A percentile compares a stretch with the other conserved stretches of the same genome.
These are phyloP conservation scores for Umbelopsis sp. DNA, from an alignment of 192 early-diverging fungal species.

Conservation along the genomic window DNA sequence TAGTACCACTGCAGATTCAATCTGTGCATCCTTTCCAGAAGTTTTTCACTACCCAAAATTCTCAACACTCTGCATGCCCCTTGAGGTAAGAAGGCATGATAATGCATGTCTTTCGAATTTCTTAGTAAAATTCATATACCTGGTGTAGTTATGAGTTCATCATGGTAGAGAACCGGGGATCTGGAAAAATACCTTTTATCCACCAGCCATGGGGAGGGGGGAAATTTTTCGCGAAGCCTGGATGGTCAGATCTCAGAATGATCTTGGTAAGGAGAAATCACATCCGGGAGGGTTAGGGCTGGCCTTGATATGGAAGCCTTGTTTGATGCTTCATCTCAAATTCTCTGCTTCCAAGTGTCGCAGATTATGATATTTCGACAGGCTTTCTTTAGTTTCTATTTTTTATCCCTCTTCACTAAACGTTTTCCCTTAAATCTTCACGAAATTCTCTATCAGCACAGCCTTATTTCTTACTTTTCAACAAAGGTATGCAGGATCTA, in stretches of 20 bases:
- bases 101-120: too few relatives aligned
- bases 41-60: too few relatives aligned
- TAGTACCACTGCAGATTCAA: too few relatives aligned
- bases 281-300: not conserved
- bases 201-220: not conserved
- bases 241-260: not conserved
- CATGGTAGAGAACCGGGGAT: too few relatives aligned
- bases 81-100: too few relatives aligned
- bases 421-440: too few relatives aligned
- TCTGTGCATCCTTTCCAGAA: too few relatives aligned
- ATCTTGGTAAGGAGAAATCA: not conserved
- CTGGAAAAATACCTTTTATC: too few relatives aligned
- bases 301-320: not conserved
- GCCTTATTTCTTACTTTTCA: constrained; percentile 1
- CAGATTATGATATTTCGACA: not conserved
- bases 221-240: not conserved
- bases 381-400: not conserved
- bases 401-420: not conserved
- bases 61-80: too few relatives aligned
- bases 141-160: too few relatives aligned
- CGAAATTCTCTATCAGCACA: not conserved
- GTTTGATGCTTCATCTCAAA: constrained; percentile 5
- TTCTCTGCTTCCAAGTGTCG: constrained; percentile 20
- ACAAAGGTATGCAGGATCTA: constrained; percentile 16
- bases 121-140: too few relatives aligned